A percentile compares a stretch with the other conserved stretches of the same genome.
Conservation (phyloP, 2,329 filamentous ascomycete species). For the Fusarium dimerum region DNA sequence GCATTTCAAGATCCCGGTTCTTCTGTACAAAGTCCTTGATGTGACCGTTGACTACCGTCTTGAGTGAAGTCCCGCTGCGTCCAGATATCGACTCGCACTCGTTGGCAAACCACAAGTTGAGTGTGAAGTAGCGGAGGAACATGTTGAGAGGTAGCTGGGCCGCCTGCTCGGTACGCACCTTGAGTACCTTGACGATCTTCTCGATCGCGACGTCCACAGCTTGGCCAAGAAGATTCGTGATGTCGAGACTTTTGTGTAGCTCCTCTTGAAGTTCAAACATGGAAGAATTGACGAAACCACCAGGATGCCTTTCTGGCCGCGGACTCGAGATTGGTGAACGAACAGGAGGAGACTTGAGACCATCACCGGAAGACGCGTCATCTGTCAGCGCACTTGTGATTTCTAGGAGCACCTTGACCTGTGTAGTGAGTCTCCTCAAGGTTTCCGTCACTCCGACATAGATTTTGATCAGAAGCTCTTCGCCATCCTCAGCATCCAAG, state of each 20-base stretch:
- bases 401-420: slow-evolving; percentile 93
- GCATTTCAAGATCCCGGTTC: slow-evolving; percentile 71
- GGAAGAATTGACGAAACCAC: slow-evolving; percentile 25
- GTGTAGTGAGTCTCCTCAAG: slow-evolving; percentile 79
- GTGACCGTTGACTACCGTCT: slow-evolving; percentile 77
- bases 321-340: slow-evolving; percentile 57
- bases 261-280: slow-evolving; percentile 67
- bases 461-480: slow-evolving; percentile 77
- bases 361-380: slow-evolving; percentile 38
- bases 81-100: slow-evolving; percentile 86
- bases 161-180: slow-evolving; percentile 75
- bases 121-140: slow-evolving; percentile 79
- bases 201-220: slow-evolving; percentile 81
- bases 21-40: slow-evolving; percentile 78
- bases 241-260: slow-evolving; percentile 73
- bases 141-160: slow-evolving; percentile 65
- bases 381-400: slow-evolving; percentile 75
- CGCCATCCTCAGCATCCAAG: slow-evolving; percentile 80
- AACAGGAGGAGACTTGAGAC: slow-evolving; percentile 48
- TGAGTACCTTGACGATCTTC: slow-evolving; percentile 72
- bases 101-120: slow-evolving; percentile 81
- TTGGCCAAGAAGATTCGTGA: slow-evolving; percentile 76
- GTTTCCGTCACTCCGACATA: slow-evolving; percentile 90
- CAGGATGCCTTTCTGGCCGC: slow-evolving; percentile 34
- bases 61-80: slow-evolving; percentile 72